Percentiles rank a stretch among this genome's conserved stretches.
Evolutionary conservation across 129 eudicot species (phyloP).

Genomic region (Ambrosia artemisiifolia): DNA sequence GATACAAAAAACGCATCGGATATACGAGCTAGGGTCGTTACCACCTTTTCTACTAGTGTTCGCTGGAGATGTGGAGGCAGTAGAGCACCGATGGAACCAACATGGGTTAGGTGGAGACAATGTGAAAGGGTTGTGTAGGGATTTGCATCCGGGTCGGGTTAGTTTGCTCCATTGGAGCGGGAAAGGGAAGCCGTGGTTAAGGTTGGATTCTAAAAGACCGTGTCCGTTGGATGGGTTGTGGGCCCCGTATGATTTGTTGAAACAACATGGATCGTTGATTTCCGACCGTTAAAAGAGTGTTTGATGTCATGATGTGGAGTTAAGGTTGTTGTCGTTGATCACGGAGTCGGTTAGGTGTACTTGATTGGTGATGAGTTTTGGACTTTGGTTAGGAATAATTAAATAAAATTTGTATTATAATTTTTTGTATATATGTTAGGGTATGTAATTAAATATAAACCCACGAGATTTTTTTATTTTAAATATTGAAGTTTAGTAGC

Average conservation of each 20-base stretch:
- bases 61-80: constrained; percentile 68
- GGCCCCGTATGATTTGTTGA: constrained; percentile 77
- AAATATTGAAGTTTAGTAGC: too few species aligned
- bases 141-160: constrained; percentile 83
- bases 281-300: constrained; percentile 40
- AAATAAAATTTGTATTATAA: too few species aligned
- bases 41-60: constrained; percentile 72
- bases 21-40: constrained; percentile 49
- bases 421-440: too few species aligned
- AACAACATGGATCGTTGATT: constrained; percentile 45
- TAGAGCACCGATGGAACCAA: constrained; percentile 90
- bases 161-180: constrained; percentile 96
- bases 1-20: constrained; percentile 61
- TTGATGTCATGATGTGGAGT: neutral
- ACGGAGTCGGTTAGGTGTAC: too few species aligned
- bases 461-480: too few species aligned
- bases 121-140: constrained; percentile 64
- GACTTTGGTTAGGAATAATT: too few species aligned
- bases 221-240: constrained; percentile 88
- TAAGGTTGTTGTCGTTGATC: too few species aligned
- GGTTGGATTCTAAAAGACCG: constrained; percentile 64
- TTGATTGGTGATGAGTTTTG: too few species aligned
- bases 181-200: constrained; percentile 93
- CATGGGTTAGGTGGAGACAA: constrained; percentile 57
- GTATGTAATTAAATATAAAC: too few species aligned